These are phyloP conservation scores for Solanum piurae DNA, from an alignment of 257 asterid species.

Conservation along the genomic window DNA sequence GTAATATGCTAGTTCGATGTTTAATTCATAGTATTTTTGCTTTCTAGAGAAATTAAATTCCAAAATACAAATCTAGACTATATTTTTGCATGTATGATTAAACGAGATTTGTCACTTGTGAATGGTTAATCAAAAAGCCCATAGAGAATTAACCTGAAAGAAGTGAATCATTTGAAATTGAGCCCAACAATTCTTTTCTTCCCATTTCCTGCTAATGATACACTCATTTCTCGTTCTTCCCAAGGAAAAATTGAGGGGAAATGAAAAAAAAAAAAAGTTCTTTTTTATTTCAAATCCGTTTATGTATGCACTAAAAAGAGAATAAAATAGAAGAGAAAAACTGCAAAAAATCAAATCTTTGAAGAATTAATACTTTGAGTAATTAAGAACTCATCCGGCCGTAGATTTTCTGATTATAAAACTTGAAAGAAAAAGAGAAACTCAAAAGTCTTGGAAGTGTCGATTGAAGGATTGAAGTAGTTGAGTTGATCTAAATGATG, in stretches of 20 bases:
- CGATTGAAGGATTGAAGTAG: not conserved
- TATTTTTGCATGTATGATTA: too few species aligned
- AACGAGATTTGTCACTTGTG: too few species aligned
- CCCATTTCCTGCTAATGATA: slow-evolving; percentile 14
- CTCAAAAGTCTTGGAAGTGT: too few species aligned
- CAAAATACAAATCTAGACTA: not conserved
- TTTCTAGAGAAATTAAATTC: not conserved
- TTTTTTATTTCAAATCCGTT: not conserved
- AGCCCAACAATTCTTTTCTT: not conserved
- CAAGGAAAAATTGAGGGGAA: not conserved
- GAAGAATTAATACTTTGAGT: too few species aligned
- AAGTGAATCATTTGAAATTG: not conserved
- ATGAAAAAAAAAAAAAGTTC: not conserved
- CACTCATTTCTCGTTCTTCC: slow-evolving; percentile 13
- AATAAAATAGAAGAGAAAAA: too few species aligned
- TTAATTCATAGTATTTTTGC: too few species aligned
- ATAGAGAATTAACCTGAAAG: not conserved
- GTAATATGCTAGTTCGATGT: not conserved
- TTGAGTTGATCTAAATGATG: too few species aligned
- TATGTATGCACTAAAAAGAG: not conserved
- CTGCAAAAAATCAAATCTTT: too few species aligned
- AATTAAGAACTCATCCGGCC: too few species aligned
- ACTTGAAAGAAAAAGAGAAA: too few species aligned
- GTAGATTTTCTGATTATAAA: too few species aligned
- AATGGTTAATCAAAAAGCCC: too few species aligned